Percentiles rank a stretch among this genome's conserved stretches.
phyloP scores from a whole-genome alignment of 148 eudicot species.

The Limonium bicolor region DNA sequence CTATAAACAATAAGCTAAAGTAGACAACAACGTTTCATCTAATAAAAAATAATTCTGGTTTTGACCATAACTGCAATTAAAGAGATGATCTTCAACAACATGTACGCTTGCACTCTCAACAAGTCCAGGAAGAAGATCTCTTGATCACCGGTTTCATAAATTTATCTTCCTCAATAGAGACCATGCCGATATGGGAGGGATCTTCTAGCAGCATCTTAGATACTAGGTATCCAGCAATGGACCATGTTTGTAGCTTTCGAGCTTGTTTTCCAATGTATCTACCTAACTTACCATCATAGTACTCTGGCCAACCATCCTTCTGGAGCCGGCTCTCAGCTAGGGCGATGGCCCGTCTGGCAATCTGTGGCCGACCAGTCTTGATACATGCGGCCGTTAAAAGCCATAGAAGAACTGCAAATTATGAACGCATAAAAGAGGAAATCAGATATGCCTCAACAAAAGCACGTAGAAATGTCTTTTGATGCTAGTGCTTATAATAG shows the following conservation, averaged over 20 bases:
- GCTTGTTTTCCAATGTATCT: slow-evolving; percentile 86
- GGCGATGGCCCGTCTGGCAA: slow-evolving; percentile 76
- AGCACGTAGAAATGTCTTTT: too few relatives aligned
- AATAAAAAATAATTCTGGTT: too few relatives aligned
- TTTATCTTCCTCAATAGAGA: slow-evolving; percentile 81
- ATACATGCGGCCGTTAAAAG: slow-evolving; percentile 91
- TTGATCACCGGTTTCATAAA: slow-evolving; percentile 61
- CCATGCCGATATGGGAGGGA: slow-evolving; percentile 92
- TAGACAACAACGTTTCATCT: too few relatives aligned
- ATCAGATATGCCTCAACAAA: too few relatives aligned
- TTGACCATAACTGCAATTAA: too few relatives aligned
- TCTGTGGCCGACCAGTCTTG: slow-evolving; percentile 89
- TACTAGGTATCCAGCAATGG: slow-evolving; percentile 87
- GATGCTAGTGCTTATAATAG: too few relatives aligned
- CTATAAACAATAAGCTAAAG: too few relatives aligned
- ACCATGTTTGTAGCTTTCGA: slow-evolving; percentile 85
- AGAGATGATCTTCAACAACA: too few relatives aligned
- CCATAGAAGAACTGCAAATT: slow-evolving; percentile 91
- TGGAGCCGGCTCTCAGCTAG: slow-evolving; percentile 72
- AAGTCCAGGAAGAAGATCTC: slow-evolving; percentile 87
- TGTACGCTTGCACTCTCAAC: slow-evolving; percentile 29
- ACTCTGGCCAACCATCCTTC: slow-evolving; percentile 92
- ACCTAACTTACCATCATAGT: slow-evolving; percentile 80
- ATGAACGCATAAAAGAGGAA: neutral
- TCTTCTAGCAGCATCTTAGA: slow-evolving; percentile 96